Evolutionary conservation across 371 early-diverging fungal species (phyloP), one percentile per base, ranked within the genome.

Genomic region (Blakeslea trispora): DNA sequence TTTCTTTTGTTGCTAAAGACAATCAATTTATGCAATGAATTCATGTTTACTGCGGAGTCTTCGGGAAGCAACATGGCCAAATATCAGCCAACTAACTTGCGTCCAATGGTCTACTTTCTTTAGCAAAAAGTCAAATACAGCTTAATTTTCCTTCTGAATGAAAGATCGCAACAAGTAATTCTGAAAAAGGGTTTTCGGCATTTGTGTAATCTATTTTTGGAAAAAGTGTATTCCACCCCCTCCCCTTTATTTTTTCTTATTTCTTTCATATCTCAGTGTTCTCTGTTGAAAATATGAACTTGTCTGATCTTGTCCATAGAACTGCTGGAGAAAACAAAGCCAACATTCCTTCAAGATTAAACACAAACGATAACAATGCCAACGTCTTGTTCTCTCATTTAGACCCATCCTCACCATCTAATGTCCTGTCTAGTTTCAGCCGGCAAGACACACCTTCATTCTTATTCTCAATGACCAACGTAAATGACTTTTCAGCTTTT

Each of bases 281-380:
- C 42, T 22, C 21, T 28, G 41, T 18, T 34, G 39, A 35, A 46
- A n/a, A 47, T 59, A 69, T 69, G 69, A 69, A 69, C 63, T 58
- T 69, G 59, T 69, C 69, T 53, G 59, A 69, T 57, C 66, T 69
- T 49, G 69, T 69, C 47, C 69, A 69, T 65, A 55, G 66, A 55
- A 62, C 62, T 59, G 56, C 63, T 35, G 63, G 66, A 52, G 65
- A 62, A 42, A 61, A 56, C 40, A 58, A 65, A 24, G 31, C 41
- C n/a, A 35, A 47, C 51, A 40, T 11, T 17, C 24, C 11, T 19
- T 28, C 18, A 41, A 34, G 46, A 22, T 17, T 19, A 47, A 55
- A 21, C 19, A 47, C 5, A 18, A 55, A 35, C 54, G 45, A 45
- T 42, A 55, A 24, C 23, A 39, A 35, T 24, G 37, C 18, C 3